Base-by-base conservation (phyloP, 2,329 filamentous ascomycete species). In the Venturia aucupariae region DNA sequence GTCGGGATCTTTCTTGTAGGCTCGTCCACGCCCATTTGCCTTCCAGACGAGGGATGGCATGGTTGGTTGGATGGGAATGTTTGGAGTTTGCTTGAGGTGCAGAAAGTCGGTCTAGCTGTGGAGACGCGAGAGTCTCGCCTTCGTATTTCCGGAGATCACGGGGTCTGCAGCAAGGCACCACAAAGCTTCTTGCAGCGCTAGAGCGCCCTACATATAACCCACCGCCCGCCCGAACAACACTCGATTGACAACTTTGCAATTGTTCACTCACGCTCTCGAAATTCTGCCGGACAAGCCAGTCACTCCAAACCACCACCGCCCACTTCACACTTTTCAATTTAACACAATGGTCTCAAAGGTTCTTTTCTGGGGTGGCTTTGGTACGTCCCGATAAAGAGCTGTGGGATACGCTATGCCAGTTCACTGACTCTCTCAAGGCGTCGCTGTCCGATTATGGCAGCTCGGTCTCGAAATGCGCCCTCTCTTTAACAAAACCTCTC, bases 401-500 rank as follows among this genome's bases (percentile, higher is more conserved):
- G 65, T 64, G 54, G n/a, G 54, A 27, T 19, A 57, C 7, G 54
- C 48, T 27, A n/a, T 63, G 66, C 42, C 67, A 39, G 67, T 69
- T 73, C 65, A 73, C 68, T 65, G 62, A 68, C 64, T 66, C 67
- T 54, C 72, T 66, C 66, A 71, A 99, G 94, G 94, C 82, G 80
- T 97, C 72, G 92, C 90, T 74, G 89, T 92, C 74, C 90, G 93
- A 72, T 85, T 94, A 78, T 97, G 92, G 90, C 94, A 97, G 79
- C 88, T 99, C 76, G 94, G 93, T 74, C 94, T 99, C 76, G 92
- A 99, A 81, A 96, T 96, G 92, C 91, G 92, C 68, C 94, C 93
- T 62, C 88, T 97, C 77, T 90, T 97, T 84, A 87, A 89, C 79
- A 86, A 83, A 73, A 83, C 88, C 75, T 89, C 89, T 64, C 85